Percentiles rank a stretch among this genome's conserved stretches.
phyloP scores from a whole-genome alignment of 208 protist species.

The Leptomonas pyrrhocoris region DNA sequence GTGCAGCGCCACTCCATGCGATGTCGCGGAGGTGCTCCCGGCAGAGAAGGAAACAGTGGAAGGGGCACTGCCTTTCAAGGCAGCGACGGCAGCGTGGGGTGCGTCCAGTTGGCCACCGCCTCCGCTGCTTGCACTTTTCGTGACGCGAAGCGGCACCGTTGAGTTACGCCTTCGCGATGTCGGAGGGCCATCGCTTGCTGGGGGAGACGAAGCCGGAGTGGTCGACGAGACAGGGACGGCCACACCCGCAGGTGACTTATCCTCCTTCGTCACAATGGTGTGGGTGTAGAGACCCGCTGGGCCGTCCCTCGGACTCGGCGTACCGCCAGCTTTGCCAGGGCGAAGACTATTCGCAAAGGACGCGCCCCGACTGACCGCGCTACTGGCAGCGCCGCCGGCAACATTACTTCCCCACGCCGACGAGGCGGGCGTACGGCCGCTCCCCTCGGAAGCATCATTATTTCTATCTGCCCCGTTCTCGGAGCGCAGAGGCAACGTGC shows the following conservation, averaged over 20 bases:
- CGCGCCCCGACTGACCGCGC: neutral
- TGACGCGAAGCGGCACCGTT: slow-evolving; percentile 15
- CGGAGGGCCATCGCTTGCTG: neutral
- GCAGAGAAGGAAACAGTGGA: slow-evolving; percentile 5
- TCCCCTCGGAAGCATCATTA: neutral
- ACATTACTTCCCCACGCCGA: neutral
- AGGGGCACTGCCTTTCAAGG: neutral
- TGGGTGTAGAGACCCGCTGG: slow-evolving; percentile 39
- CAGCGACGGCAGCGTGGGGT: neutral
- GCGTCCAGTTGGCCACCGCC: neutral
- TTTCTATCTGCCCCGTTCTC: neutral
- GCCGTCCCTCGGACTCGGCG: neutral
- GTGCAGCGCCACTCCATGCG: neutral
- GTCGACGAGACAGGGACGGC: slow-evolving; percentile 4
- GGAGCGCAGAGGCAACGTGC: neutral
- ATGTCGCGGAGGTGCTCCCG: neutral
- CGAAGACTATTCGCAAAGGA: slow-evolving; percentile 11
- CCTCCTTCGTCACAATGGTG: slow-evolving; percentile 38
- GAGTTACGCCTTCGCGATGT: slow-evolving; percentile 11
- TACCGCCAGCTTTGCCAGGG: neutral
- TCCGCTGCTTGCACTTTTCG: neutral
- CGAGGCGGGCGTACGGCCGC: neutral
- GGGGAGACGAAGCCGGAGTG: neutral
- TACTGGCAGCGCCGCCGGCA: neutral
- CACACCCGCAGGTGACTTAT: slow-evolving; percentile 34